Evolutionary conservation across 345 rosid species (phyloP), one percentile per base, ranked within the genome.

Genomic region (Syzygium oleosum): DNA sequence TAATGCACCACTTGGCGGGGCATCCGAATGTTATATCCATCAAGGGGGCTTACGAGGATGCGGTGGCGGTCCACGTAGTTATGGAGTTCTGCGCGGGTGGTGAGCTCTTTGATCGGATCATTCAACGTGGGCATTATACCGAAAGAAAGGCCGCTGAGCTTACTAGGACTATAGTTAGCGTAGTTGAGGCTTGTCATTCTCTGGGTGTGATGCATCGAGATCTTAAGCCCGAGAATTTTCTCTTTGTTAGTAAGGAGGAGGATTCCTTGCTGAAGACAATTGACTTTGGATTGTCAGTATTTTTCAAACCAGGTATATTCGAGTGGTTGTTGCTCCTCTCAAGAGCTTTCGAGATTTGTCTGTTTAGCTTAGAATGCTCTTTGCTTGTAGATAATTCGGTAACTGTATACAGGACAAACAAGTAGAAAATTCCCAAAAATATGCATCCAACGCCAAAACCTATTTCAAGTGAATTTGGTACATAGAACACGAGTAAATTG

Each of bases 1-100:
- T 92, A 89, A 92, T 92, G 94, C 94, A 92, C 85, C 94, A 92
- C 86, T 89, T 92, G 88, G 91, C 90, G 9, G 94, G 93, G 17
- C 92, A 91, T 63, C 91, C 94, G 0, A 91, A 92, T 87, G 92
- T 92, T 46, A 90, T 92, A 27, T 84, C 85, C 22, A 92, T 92
- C 22, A 86, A 91, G 78, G 92, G 90, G 51, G 94, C 94, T 51
- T 92, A 90, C 22, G 94, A 92, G 88, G 94, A 92, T 86, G 92
- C 88, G 11, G 91, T 91, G 51, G 93, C 94, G 1, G 94, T 92
- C 54, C 91, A 92, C 51, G 90, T 92, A n/a, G 93, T 92, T 34
- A 92, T 92, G 94, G 94, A 92, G 73, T 86, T 89, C 19, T 92
- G 94, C 49, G 91, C 91, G 2, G 94, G 94, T 5, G 94, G 94